Conservation (phyloP, 768 basidiomycete species). For the Ephemerocybe angulata region DNA sequence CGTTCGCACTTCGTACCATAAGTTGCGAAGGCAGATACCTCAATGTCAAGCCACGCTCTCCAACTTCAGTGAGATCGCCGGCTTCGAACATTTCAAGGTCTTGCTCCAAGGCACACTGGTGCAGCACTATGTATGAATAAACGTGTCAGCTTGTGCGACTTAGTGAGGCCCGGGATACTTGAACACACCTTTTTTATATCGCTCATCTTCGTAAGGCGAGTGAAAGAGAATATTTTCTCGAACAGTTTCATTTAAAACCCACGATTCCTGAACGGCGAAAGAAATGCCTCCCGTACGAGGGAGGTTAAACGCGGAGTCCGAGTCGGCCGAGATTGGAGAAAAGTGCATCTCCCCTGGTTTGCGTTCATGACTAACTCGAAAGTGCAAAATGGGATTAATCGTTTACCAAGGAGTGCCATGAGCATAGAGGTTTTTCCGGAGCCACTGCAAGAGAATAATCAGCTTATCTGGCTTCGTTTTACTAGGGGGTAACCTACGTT, state of each 20-base stretch:
- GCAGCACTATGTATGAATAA: conserved; percentile 39
- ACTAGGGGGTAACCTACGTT: conserved; percentile 27
- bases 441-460: conserved; percentile 17
- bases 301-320: conserved; percentile 64
- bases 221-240: conserved; percentile 84
- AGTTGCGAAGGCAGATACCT: conserved; percentile 18
- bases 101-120: conserved; percentile 70
- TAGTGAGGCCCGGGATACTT: not conserved
- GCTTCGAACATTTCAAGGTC: conserved; percentile 70
- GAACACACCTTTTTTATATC: conserved; percentile 56
- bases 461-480: not conserved
- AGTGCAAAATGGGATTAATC: no score
- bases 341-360: conserved; percentile 72
- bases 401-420: conserved; percentile 57
- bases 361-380: not conserved
- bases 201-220: conserved; percentile 65
- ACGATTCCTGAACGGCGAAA: conserved; percentile 81
- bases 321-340: conserved; percentile 38
- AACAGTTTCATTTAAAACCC: conserved; percentile 81
- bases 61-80: conserved; percentile 67
- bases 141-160: not conserved
- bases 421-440: conserved; percentile 60
- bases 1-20: not conserved
- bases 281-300: conserved; percentile 68
- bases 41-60: conserved; percentile 64